Percentiles rank a stretch among this genome's conserved stretches.
phyloP scores from a whole-genome alignment of 768 basidiomycete genomes.

The Gymnopilus junonius region DNA sequence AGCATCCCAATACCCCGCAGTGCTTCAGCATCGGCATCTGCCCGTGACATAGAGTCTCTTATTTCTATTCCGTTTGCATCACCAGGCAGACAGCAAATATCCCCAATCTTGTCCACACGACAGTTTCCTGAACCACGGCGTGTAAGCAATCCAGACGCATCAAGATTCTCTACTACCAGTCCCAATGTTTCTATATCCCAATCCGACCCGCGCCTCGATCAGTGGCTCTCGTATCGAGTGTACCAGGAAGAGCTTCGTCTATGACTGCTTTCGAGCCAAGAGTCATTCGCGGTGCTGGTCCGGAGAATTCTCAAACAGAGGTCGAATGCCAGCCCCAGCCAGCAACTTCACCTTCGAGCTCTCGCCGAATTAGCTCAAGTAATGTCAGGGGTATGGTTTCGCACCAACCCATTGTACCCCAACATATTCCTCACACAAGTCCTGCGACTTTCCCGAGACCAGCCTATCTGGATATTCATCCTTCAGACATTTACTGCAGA shows the following conservation, averaged over 20 bases:
- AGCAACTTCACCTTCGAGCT: conserved; percentile 35
- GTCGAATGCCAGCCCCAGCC: conserved; percentile 45
- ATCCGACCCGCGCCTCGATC: conserved; percentile 48
- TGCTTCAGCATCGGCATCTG: conserved; percentile 46
- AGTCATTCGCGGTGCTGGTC: conserved; percentile 55
- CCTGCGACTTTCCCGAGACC: conserved; percentile 62
- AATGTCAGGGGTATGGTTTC: conserved; percentile 26
- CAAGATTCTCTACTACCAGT: conserved; percentile 11
- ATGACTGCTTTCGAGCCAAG: conserved; percentile 61
- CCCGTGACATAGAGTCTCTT: conserved; percentile 66
- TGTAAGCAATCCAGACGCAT: conserved; percentile 41
- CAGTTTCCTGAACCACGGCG: conserved; percentile 37
- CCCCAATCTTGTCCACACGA: conserved; percentile 31
- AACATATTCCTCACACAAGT: conserved; percentile 34
- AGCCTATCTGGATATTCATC: conserved; percentile 79
- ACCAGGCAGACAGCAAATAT: conserved; percentile 42
- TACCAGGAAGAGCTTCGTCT: conserved; percentile 34
- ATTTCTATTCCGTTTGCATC: conserved; percentile 63
- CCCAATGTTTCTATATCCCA: conserved; percentile 43
- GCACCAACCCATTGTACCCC: conserved; percentile 32
- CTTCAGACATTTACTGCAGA: conserved; percentile 69
- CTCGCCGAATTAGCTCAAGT: conserved; percentile 26
- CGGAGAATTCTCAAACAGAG: conserved; percentile 33
- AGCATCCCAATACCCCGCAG: conserved; percentile 71
- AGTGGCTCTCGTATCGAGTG: conserved; percentile 26